Percentiles rank a stretch among this genome's conserved stretches.
phyloP scores from a whole-genome alignment of 2,329 filamentous ascomycete genomes.

The Xylariaceae sp. region DNA sequence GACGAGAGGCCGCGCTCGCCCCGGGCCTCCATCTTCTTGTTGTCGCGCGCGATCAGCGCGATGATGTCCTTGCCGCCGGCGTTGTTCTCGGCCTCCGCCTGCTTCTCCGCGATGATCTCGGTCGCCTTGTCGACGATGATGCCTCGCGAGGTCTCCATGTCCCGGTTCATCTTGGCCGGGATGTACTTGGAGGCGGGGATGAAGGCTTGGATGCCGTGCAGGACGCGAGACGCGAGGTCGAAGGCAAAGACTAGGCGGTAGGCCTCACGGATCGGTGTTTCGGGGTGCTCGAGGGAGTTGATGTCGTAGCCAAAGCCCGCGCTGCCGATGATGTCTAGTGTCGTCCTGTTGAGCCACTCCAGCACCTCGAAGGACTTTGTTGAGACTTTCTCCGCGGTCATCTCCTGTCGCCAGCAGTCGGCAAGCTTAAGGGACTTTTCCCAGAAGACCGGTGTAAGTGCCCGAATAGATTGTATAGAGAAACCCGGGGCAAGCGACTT shows the following conservation, averaged over 20 bases:
- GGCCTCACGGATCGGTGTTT: constrained; percentile 42
- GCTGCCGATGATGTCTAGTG: constrained; percentile 47
- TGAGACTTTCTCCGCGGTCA: constrained; percentile 32
- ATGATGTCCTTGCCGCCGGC: constrained; percentile 42
- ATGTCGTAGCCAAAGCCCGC: constrained; percentile 47
- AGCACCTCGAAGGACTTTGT: constrained; percentile 41
- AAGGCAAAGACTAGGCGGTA: constrained; percentile 48
- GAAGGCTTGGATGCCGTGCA: constrained; percentile 47
- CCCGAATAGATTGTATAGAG: constrained; percentile 43
- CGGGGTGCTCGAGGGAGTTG: constrained; percentile 42
- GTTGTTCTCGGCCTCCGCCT: constrained; percentile 38
- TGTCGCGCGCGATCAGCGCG: constrained; percentile 45
- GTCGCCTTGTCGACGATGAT: constrained; percentile 42
- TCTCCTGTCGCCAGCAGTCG: constrained; percentile 42
- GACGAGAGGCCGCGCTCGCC: constrained; percentile 42
- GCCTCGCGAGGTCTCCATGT: constrained; percentile 38
- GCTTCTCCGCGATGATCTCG: constrained; percentile 41
- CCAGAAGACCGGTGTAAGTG: constrained; percentile 44
- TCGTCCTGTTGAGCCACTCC: constrained; percentile 48
- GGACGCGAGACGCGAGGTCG: constrained; percentile 39
- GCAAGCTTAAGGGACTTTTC: constrained; percentile 47
- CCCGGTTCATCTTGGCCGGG: constrained; percentile 43
- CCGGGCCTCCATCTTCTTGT: constrained; percentile 42
- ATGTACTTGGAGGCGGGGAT: constrained; percentile 43
- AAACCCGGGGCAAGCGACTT: constrained; percentile 43